These are phyloP conservation scores for Exophiala oligosperma DNA, from an alignment of 2,329 filamentous ascomycete genomes.

Conservation along the genomic window DNA sequence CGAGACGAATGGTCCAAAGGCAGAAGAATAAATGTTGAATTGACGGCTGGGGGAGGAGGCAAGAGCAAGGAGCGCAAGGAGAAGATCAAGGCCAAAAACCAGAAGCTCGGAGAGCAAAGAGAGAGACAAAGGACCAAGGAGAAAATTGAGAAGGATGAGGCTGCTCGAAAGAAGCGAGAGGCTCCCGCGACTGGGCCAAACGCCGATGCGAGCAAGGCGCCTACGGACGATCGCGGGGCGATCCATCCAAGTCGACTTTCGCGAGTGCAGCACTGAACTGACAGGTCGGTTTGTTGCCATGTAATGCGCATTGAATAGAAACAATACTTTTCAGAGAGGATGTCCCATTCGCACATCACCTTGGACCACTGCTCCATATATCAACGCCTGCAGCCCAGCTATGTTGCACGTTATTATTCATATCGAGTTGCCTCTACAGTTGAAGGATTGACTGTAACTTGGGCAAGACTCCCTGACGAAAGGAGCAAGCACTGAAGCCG, in stretches of 20 bases:
- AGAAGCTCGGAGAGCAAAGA: constrained; percentile 73
- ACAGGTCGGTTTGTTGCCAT: no score
- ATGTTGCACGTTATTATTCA: constrained; percentile 16
- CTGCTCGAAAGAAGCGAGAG: constrained; percentile 36
- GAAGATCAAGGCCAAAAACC: constrained; percentile 84
- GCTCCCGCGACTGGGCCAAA: constrained; percentile 29
- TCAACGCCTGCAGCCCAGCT: constrained; percentile 14
- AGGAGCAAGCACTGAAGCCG: constrained; percentile 17
- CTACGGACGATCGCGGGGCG: constrained; percentile 35
- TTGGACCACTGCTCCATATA: constrained; percentile 12
- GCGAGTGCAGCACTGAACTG: constrained; percentile 31
- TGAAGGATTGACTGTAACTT: neutral
- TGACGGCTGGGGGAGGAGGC: constrained; percentile 87
- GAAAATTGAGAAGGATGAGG: constrained; percentile 32
- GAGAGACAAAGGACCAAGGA: constrained; percentile 49
- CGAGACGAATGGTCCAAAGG: constrained; percentile 33
- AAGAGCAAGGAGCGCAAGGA: constrained; percentile 70
- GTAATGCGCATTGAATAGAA: neutral
- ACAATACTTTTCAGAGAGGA: neutral
- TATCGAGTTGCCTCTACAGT: constrained; percentile 4
- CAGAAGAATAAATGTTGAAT: constrained; percentile 86
- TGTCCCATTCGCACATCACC: constrained; percentile 6
- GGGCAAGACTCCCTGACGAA: neutral
- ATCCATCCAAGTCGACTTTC: constrained; percentile 48
- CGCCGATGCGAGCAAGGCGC: constrained; percentile 11